Conservation (phyloP, 2,329 filamentous ascomycete genomes). For the Exophiala phaeomuriformis region DNA sequence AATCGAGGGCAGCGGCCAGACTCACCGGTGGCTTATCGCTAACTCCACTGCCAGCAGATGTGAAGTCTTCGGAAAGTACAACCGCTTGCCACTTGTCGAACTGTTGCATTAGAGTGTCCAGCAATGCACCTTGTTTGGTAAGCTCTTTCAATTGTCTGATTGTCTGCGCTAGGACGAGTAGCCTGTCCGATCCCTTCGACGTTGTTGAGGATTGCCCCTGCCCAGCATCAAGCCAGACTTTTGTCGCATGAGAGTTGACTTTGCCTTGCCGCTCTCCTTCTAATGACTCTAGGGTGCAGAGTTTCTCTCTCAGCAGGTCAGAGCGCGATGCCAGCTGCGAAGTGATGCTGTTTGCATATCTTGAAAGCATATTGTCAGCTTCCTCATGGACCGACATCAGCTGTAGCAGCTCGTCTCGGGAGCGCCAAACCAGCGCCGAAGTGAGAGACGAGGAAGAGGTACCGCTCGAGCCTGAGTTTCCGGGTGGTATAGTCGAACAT, state of each 20-base stretch:
- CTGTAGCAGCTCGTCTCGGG: constrained; percentile 41
- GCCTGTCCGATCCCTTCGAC: not conserved
- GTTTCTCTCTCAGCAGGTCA: constrained; percentile 29
- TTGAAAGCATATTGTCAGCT: constrained; percentile 10
- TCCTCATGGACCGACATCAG: constrained; percentile 34
- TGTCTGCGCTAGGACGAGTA: constrained; percentile 13
- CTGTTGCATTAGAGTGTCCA: constrained; percentile 6
- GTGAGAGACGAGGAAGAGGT: constrained; percentile 16
- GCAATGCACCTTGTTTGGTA: constrained; percentile 2
- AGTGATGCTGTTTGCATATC: constrained; percentile 13
- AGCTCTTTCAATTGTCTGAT: constrained; percentile 7
- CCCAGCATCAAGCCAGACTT: constrained; percentile 6
- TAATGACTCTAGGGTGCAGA: constrained; percentile 28
- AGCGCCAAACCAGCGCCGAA: constrained; percentile 31
- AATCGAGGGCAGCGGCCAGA: constrained; percentile 1
- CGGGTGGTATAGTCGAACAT: not conserved
- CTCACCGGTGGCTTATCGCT: not conserved
- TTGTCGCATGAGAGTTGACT: constrained; percentile 28
- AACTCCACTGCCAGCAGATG: not conserved
- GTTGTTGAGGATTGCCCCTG: not conserved
- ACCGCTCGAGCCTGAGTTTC: not conserved
- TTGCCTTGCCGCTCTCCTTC: constrained; percentile 35
- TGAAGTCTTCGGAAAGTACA: constrained; percentile 1
- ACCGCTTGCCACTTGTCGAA: constrained; percentile 14
- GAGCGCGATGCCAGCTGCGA: constrained; percentile 1